A percentile compares a stretch with the other conserved stretches of the same genome.
Conservation (phyloP, 352 stramenopile species). For the Plasmopara halstedii region DNA sequence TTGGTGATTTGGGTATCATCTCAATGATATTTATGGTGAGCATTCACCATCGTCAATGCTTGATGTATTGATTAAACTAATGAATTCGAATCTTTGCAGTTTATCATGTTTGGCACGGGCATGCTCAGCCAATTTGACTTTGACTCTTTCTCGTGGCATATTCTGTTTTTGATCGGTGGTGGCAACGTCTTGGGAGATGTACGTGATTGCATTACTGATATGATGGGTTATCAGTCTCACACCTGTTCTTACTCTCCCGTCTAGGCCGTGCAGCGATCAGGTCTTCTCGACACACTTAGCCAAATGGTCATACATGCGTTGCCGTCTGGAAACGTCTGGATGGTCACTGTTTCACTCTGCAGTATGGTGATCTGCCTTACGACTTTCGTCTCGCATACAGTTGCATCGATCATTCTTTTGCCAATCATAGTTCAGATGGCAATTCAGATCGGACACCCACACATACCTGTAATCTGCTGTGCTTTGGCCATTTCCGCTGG, state of each 20-base stretch:
- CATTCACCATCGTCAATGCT: neutral
- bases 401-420: slow-evolving; percentile 88
- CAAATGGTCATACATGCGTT: slow-evolving; percentile 75
- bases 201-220: slow-evolving; percentile 7
- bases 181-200: slow-evolving; percentile 89
- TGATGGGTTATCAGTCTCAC: too few species aligned
- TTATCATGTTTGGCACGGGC: slow-evolving; percentile 82
- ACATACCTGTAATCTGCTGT: slow-evolving; percentile 82
- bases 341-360: slow-evolving; percentile 84
- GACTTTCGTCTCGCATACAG: slow-evolving; percentile 91
- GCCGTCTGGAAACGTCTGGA: slow-evolving; percentile 73
- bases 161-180: slow-evolving; percentile 88
- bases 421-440: slow-evolving; percentile 89
- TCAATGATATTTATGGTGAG: slow-evolving; percentile 87
- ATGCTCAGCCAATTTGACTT: slow-evolving; percentile 91
- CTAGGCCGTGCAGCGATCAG: slow-evolving; percentile 76
- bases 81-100: slow-evolving; percentile 24
- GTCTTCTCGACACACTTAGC: slow-evolving; percentile 74
- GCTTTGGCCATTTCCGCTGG: slow-evolving; percentile 83
- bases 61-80: slow-evolving; percentile 2
- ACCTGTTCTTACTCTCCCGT: too few species aligned
- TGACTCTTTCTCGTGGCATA: slow-evolving; percentile 92
- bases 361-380: slow-evolving; percentile 80
- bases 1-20: slow-evolving; percentile 88
- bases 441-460: slow-evolving; percentile 77